These are phyloP conservation scores for Penicillium psychrofluorescens DNA, from an alignment of 495 filamentous ascomycete genomes.

Conservation along the genomic window DNA sequence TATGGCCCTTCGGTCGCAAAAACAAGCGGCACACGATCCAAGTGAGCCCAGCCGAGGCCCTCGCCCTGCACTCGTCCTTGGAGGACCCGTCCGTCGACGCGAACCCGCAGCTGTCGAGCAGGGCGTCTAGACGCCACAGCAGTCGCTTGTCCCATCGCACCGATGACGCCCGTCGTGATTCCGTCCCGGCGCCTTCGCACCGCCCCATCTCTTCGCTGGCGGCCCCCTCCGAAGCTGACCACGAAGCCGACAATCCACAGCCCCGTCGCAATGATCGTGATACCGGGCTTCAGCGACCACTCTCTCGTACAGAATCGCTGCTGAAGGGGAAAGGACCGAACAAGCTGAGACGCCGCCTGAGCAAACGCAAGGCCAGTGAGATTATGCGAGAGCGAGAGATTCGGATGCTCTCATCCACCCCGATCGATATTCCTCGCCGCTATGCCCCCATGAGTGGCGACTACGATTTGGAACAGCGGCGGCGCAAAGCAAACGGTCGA, in stretches of 20 bases:
- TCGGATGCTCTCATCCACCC: constrained; percentile 63
- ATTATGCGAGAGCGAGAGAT: constrained; percentile 78
- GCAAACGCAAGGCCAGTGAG: constrained; percentile 69
- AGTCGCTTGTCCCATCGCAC: constrained; percentile 28
- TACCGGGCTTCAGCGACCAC: constrained; percentile 13
- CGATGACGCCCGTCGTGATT: constrained; percentile 15
- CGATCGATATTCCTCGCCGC: constrained; percentile 57
- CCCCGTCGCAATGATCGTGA: not conserved
- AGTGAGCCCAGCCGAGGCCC: constrained; percentile 28
- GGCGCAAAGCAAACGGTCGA: constrained; percentile 48
- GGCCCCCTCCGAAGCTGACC: constrained; percentile 8
- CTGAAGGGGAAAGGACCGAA: constrained; percentile 48
- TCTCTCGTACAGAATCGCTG: constrained; percentile 53
- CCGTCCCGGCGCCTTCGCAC: constrained; percentile 25
- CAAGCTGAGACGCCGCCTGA: constrained; percentile 61
- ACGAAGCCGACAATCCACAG: not conserved
- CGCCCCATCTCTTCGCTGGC: constrained; percentile 17
- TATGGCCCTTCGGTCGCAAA: constrained; percentile 74
- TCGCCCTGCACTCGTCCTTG: constrained; percentile 16
- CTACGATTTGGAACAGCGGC: constrained; percentile 52
- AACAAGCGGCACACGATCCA: constrained; percentile 44
- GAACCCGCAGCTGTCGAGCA: constrained; percentile 29
- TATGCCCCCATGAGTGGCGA: constrained; percentile 39
- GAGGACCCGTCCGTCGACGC: constrained; percentile 6
- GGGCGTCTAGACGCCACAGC: constrained; percentile 32